Evolutionary conservation across 345 rosid genomes (phyloP).

Genomic region (Citrus glauca): DNA sequence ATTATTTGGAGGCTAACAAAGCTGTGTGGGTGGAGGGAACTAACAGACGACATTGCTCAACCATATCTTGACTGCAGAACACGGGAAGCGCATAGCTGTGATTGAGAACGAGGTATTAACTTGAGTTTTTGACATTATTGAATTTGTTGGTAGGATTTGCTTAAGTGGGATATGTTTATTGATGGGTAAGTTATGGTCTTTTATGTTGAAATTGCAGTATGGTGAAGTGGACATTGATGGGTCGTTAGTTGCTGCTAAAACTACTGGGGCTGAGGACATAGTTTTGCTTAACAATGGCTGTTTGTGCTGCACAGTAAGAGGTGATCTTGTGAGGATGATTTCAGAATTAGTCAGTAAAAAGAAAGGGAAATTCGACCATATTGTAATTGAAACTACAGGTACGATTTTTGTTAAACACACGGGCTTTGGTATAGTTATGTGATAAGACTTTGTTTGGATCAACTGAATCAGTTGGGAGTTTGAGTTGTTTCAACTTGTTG

Average conservation of each 20-base stretch:
- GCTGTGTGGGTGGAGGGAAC: background rate
- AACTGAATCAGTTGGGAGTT: too few species aligned
- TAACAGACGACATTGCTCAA: conserved; percentile 86
- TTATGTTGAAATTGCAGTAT: conserved; percentile 41
- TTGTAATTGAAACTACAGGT: conserved; percentile 95
- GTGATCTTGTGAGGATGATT: conserved; percentile 1
- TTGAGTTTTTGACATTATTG: background rate
- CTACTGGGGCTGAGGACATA: conserved; percentile 85
- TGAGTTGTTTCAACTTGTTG: too few species aligned
- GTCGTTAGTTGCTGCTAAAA: conserved; percentile 86
- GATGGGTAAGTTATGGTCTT: background rate
- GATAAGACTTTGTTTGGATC: too few species aligned
- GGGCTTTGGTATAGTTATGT: too few species aligned
- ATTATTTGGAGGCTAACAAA: background rate
- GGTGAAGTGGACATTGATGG: conserved; percentile 98
- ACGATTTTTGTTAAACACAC: background rate
- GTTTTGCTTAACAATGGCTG: conserved; percentile 97
- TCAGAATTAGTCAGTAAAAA: conserved; percentile 67
- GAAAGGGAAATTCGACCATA: conserved; percentile 89
- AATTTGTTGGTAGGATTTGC: background rate
- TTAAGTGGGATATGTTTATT: background rate
- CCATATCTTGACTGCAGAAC: conserved; percentile 91
- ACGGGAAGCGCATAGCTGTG: conserved; percentile 94
- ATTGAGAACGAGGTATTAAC: conserved; percentile 87
- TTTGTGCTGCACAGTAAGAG: conserved; percentile 94